Conservation (phyloP, 208 protist genomes). For the Zelonia costaricensis region DNA sequence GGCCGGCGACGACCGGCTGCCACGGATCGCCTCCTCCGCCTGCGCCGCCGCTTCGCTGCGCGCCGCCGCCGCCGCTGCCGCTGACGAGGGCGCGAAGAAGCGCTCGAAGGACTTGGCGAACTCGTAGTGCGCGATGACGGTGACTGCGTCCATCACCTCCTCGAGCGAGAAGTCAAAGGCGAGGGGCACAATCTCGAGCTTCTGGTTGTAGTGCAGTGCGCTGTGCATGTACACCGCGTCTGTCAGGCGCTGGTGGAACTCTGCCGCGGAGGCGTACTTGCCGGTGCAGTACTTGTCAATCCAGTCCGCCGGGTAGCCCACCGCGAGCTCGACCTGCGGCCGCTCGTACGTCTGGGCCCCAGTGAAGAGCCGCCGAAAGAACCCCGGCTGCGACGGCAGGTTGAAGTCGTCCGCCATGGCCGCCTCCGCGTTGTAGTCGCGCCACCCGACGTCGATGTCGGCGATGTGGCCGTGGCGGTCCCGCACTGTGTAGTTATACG, state of each 20-base stretch:
- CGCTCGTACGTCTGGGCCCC: constrained; percentile 25
- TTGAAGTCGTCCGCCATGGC: constrained; percentile 42
- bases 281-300: constrained; percentile 61
- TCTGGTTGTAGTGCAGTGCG: constrained; percentile 62
- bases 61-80: not conserved
- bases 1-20: not conserved
- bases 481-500: constrained; percentile 58
- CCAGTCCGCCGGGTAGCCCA: constrained; percentile 88
- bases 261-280: constrained; percentile 53
- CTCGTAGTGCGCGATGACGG: constrained; percentile 76
- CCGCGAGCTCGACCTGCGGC: constrained; percentile 72
- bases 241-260: constrained; percentile 71
- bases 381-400: constrained; percentile 18
- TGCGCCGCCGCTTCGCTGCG: not conserved
- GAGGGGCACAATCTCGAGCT: constrained; percentile 81
- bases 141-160: constrained; percentile 59
- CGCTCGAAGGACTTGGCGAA: constrained; percentile 67
- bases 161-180: constrained; percentile 79
- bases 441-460: constrained; percentile 74
- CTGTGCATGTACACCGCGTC: constrained; percentile 65
- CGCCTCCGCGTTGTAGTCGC: constrained; percentile 62
- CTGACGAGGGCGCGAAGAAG: constrained; percentile 25
- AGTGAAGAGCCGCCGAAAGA: constrained; percentile 29
- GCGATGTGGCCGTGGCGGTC: constrained; percentile 42
- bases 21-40: not conserved